These are phyloP conservation scores for Diplosphaera chodatii DNA, from an alignment of 139 green algal genomes.

Conservation along the genomic window DNA sequence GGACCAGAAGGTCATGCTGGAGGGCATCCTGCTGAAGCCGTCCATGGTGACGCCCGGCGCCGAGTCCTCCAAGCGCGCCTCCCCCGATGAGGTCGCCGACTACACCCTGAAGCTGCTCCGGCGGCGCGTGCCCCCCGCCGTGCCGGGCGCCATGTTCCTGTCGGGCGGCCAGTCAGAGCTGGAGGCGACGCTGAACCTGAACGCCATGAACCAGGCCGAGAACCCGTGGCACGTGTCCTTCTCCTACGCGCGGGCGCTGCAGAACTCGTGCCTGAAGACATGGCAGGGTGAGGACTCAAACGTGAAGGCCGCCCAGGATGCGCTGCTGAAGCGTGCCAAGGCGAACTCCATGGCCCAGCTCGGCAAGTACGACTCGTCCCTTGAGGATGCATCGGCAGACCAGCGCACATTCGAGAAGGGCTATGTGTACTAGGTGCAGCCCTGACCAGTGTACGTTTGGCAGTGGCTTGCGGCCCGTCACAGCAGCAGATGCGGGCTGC, in stretches of 20 bases:
- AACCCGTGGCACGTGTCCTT: slow-evolving; percentile 99
- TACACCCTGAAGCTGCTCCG: slow-evolving; percentile 94
- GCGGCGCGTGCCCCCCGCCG: slow-evolving; percentile 92
- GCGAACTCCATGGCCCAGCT: slow-evolving; percentile 94
- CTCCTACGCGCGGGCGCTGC: slow-evolving; percentile 98
- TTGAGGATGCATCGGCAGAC: slow-evolving; percentile 61
- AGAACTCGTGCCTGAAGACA: slow-evolving; percentile 77
- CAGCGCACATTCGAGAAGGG: slow-evolving; percentile 93
- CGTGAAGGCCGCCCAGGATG: slow-evolving; percentile 76
- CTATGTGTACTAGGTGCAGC: slow-evolving; percentile 74
- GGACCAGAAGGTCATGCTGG: slow-evolving; percentile 95
- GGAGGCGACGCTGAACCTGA: slow-evolving; percentile 98
- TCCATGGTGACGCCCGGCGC: slow-evolving; percentile 98
- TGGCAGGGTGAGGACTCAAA: slow-evolving; percentile 82
- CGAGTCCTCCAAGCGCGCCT: slow-evolving; percentile 66
- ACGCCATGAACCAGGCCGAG: slow-evolving; percentile 98
- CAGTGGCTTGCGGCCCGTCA: no score
- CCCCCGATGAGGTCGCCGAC: slow-evolving; percentile 80
- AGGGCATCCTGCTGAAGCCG: slow-evolving; percentile 99
- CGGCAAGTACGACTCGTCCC: slow-evolving; percentile 62
- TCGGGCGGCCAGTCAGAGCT: slow-evolving; percentile 98
- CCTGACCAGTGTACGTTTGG: no score
- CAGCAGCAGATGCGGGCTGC: no score
- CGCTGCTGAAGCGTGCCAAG: slow-evolving; percentile 86
- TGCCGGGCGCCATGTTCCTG: slow-evolving; percentile 99